Evolutionary conservation across 306 rosid genomes (phyloP), one percentile per base, ranked within the genome.

Genomic region (Elaeagnus macrophylla): DNA sequence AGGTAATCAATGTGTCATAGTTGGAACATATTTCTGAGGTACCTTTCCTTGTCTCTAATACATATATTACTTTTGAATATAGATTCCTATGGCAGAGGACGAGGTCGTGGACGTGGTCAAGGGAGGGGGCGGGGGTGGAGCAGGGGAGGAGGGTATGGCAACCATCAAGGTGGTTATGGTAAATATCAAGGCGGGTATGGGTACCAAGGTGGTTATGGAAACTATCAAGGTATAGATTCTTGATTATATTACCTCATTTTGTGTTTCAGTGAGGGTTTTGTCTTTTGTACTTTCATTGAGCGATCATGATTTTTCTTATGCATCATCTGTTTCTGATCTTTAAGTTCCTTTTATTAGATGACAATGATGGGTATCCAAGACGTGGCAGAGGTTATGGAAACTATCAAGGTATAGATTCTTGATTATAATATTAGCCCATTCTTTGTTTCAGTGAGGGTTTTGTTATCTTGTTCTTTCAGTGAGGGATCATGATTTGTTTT

Each of bases 101-200:
- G 90, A 41, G 96, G 94, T 14, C 85, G 87, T 36, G 91, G 95
- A 54, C 71, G 97, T 74, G 96, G 96, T 39, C 79, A 95, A 75
- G 97, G 96, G 57, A 79, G 84, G 25, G 76, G 61, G 54, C 77
- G 94, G 84, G 90, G 83, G 44, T 75, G 96, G 72, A 71, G 76
- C 38, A 85, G 95, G 55, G 83, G 81, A 19, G 97, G 94, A 63
- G 91, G 97, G 46, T 90, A 83, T 45, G 84, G 77, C 1, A 63
- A 78, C 49, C 66, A 78, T 32, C 77, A 74, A 61, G 77, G 77
- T 41, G 80, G 77, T 12, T 66, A 70, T 3, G 67, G 77, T 0
- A 63, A 64, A 58, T 51, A 67, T 45, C 73, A 73, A 45, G 73
- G 66, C 12, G 69, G 73, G 17, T 60, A 61, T 17, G 72, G 54